These are phyloP conservation scores for Salix suchowensis DNA, from an alignment of 345 rosid genomes.

Conservation along the genomic window DNA sequence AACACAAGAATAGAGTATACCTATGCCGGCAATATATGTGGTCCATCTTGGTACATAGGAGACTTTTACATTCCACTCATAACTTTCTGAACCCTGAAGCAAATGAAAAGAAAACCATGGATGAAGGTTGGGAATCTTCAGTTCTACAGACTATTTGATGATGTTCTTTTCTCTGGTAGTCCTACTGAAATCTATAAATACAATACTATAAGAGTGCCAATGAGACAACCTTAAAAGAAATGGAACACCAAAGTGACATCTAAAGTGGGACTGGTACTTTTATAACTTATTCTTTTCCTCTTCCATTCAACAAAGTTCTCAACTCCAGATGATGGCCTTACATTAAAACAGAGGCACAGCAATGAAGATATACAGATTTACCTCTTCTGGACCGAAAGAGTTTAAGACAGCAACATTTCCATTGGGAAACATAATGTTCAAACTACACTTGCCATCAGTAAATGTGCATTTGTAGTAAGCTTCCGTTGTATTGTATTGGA, in stretches of 20 bases:
- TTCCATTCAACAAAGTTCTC: background rate
- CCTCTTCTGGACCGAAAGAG: constrained; percentile 64
- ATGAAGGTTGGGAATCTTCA: background rate
- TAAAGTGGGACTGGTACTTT: background rate
- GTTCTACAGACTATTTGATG: background rate
- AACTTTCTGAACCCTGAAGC: constrained; percentile 45
- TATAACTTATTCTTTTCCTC: background rate
- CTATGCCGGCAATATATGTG: constrained; percentile 75
- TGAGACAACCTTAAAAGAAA: background rate
- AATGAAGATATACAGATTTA: constrained; percentile 13
- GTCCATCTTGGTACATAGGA: constrained; percentile 93
- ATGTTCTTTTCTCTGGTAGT: background rate
- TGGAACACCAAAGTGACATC: background rate
- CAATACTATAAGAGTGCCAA: background rate
- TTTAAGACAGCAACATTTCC: constrained; percentile 63
- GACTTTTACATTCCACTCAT: constrained; percentile 63
- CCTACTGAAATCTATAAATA: constrained; percentile 1
- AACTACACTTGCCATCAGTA: constrained; percentile 44
- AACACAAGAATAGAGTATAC: constrained; percentile 32
- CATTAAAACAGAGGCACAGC: background rate
- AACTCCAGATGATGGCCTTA: background rate
- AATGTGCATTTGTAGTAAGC: constrained; percentile 81
- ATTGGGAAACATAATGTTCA: constrained; percentile 54
- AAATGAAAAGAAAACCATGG: constrained; percentile 17
- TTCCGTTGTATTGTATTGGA: constrained; percentile 63